Evolutionary conservation across 495 filamentous ascomycete species (phyloP).

Genomic region (Wilcoxina mikolae): DNA sequence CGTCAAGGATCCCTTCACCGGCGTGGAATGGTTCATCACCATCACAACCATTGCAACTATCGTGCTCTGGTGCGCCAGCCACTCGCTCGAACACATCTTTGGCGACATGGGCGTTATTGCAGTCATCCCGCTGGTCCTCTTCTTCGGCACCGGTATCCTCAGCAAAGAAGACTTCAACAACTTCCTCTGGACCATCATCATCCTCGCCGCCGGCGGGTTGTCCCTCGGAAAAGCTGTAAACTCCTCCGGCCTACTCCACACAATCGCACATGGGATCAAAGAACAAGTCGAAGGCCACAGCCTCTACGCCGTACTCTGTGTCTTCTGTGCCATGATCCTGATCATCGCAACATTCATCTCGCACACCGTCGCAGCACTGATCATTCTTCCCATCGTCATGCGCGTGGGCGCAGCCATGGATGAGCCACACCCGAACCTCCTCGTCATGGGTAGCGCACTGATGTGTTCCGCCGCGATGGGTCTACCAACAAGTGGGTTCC

Average conservation of each 20-base stretch:
- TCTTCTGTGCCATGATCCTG: constrained; percentile 72
- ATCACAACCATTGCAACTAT: constrained; percentile 77
- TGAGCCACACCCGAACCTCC: constrained; percentile 78
- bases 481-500: constrained; percentile 88
- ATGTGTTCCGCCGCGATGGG: constrained; percentile 68
- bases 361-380: constrained; percentile 90
- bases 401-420: constrained; percentile 71
- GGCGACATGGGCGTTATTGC: constrained; percentile 98
- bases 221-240: constrained; percentile 90
- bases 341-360: constrained; percentile 97
- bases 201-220: constrained; percentile 85
- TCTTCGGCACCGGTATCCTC: constrained; percentile 93
- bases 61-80: constrained; percentile 76
- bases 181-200: constrained; percentile 99
- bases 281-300: constrained; percentile 57
- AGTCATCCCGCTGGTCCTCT: constrained; percentile 85
- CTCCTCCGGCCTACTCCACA: constrained; percentile 81
- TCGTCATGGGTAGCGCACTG: constrained; percentile 67
- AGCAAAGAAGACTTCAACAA: constrained; percentile 99
- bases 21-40: constrained; percentile 85
- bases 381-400: constrained; percentile 80
- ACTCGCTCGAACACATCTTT: constrained; percentile 73
- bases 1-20: constrained; percentile 73
- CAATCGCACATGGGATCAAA: constrained; percentile 64
- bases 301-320: constrained; percentile 72